Evolutionary conservation across 176 grass and related monocot genomes (phyloP), one percentile per base, ranked within the genome.

Genomic region (Carex kokanica): DNA sequence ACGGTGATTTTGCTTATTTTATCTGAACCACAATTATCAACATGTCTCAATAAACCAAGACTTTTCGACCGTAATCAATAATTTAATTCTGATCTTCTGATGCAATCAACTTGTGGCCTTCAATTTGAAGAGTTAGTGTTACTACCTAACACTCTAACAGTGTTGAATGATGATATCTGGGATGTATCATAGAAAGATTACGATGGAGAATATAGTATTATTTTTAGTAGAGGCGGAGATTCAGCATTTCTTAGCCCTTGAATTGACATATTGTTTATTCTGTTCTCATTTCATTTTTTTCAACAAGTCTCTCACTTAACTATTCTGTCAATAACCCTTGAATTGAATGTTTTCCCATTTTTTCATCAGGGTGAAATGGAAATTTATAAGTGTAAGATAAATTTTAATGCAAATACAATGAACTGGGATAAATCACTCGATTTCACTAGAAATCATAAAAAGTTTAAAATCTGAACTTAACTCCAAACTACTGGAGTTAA

Each of bases 1-100:
- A 82, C 56, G 17, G 55, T 23, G 32, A 81, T 81, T 78, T 58
- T 63, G 8, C 12, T 80, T 81, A 63, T 43, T 80, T 81, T 60
- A 81, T 81, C 32, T 41, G 17, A 25, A 81, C 38, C 78, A 62
- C 78, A 62, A 20, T 60, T 60, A 58, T 80, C 14, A 80, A 60
- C 15, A 80, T 40, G 5, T 17, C 4, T 60, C 15, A 40, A 60
- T 80, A 18, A 80, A 60, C 56, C 77, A 57, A 18, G 53, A 20
- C 25, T 40, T 58, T 15, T 80, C 34, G 54, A 7, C 77, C 27
- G 13, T 40, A 58, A 36, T 79, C 53, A 60, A 80, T 80, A 80
- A 80, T 80, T 40, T 60, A 79, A 36, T 58, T 60, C 32, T 23
- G 56, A 40, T 60, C 11, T 81, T 81, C 24, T 54, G 47, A 75